Conservation (phyloP, 1,284 basidiomycete species). For the Puccinia triticina region DNA sequence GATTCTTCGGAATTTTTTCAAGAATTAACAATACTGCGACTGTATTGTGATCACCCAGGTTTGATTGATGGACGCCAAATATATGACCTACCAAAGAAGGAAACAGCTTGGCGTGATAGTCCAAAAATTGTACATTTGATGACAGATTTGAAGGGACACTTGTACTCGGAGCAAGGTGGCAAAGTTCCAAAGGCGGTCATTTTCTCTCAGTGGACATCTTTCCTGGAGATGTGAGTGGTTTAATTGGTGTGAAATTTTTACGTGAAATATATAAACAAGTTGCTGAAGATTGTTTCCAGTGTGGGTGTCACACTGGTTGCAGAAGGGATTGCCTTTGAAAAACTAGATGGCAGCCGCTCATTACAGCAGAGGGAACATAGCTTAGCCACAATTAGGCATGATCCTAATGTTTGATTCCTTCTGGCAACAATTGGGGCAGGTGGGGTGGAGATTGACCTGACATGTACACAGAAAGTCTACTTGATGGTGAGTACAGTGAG, state of each 20-base stretch:
- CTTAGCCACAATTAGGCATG: background rate
- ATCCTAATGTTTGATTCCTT: background rate
- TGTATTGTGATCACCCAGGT: conserved; percentile 1
- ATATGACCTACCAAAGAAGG: background rate
- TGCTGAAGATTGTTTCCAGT: background rate
- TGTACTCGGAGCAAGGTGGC: background rate
- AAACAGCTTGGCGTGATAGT: background rate
- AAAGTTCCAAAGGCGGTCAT: background rate
- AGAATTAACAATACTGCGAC: background rate
- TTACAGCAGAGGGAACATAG: background rate
- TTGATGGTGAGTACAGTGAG: conserved; percentile 2
- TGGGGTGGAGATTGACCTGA: conserved; percentile 15
- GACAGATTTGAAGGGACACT: background rate
- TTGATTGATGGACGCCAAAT: background rate
- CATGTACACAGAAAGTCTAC: background rate
- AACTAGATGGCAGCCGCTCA: background rate
- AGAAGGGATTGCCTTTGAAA: background rate
- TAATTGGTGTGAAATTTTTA: background rate
- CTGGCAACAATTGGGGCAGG: conserved; percentile 4
- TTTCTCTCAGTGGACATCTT: background rate
- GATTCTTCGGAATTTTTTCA: conserved; percentile 4
- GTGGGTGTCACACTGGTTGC: background rate
- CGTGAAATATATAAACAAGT: background rate
- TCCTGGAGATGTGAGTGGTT: background rate
- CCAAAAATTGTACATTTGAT: conserved; percentile 2